Conservation (phyloP, 1,139 yeast species). For the Zhuliangozyma blackwelliae region DNA sequence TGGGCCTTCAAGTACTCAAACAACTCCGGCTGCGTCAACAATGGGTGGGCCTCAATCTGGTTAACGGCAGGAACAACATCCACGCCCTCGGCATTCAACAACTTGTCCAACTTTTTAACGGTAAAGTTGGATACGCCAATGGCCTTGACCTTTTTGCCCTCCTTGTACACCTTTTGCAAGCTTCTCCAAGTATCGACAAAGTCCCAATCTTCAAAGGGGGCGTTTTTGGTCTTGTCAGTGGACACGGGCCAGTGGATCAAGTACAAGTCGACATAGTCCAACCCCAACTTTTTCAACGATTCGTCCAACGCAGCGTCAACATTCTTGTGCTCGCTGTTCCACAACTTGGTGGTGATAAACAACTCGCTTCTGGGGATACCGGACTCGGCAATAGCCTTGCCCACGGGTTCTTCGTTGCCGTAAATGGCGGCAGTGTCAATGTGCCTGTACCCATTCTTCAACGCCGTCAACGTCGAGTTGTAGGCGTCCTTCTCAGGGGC, state of each 20-base stretch:
- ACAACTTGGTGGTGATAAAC: conserved; percentile 76
- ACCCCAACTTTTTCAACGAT: conserved; percentile 61
- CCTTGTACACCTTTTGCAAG: conserved; percentile 56
- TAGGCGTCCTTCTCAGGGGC: conserved; percentile 55
- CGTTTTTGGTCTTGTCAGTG: conserved; percentile 26
- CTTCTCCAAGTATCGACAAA: conserved; percentile 65
- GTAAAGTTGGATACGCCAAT: conserved; percentile 64
- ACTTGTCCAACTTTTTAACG: conserved; percentile 38
- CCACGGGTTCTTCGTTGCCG: conserved; percentile 65
- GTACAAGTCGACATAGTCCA: conserved; percentile 80
- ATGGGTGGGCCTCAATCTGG: conserved; percentile 61
- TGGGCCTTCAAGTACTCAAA: conserved; percentile 39
- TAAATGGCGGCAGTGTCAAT: conserved; percentile 75
- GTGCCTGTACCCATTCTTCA: conserved; percentile 70
- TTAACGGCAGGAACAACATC: conserved; percentile 46
- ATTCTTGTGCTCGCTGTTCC: conserved; percentile 63
- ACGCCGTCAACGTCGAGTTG: conserved; percentile 57
- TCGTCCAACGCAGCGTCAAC: conserved; percentile 56
- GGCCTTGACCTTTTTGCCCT: conserved; percentile 46
- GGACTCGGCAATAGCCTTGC: conserved; percentile 59
- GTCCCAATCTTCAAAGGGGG: conserved; percentile 42
- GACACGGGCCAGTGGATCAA: conserved; percentile 87
- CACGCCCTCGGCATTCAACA: conserved; percentile 44
- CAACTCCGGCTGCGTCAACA: conserved; percentile 49
- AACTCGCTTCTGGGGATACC: conserved; percentile 67